A percentile compares a stretch with the other conserved stretches of the same genome.
Evolutionary conservation across 1,284 basidiomycete genomes (phyloP).

Genomic region (Cystobasidiaceae sp.): DNA sequence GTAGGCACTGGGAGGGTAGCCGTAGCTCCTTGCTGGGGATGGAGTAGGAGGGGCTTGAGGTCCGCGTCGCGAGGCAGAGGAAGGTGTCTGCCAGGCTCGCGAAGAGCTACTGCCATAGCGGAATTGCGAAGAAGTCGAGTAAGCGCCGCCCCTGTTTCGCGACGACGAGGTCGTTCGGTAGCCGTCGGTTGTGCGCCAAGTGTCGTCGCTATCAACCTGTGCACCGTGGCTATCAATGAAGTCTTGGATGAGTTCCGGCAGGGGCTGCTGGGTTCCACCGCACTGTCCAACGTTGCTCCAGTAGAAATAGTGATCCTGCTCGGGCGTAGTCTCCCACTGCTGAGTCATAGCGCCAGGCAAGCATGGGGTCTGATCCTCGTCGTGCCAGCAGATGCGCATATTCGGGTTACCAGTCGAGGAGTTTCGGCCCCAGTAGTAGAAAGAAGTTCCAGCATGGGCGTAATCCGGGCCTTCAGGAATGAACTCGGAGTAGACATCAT

Average conservation of each 20-base stretch:
- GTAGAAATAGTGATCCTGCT: conserved; percentile 27
- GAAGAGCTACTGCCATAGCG: background rate
- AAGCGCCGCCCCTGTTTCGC: background rate
- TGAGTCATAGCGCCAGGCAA: conserved; percentile 7
- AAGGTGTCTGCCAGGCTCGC: background rate
- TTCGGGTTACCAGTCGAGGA: conserved; percentile 23
- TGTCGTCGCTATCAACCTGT: conserved; percentile 10
- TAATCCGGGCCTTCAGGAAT: conserved; percentile 29
- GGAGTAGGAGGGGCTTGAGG: background rate
- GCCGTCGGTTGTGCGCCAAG: background rate
- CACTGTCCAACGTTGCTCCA: conserved; percentile 28
- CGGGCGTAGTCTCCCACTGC: conserved; percentile 2
- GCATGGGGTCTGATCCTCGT: conserved; percentile 17
- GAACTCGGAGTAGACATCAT: conserved; percentile 29
- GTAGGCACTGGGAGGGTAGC: conserved; percentile 6
- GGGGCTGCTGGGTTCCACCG: conserved; percentile 6
- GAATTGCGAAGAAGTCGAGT: background rate
- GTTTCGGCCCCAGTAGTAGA: conserved; percentile 31
- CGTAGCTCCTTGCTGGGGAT: background rate
- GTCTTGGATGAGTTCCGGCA: conserved; percentile 4
- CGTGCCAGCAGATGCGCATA: conserved; percentile 32
- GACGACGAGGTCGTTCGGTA: background rate
- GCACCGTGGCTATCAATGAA: conserved; percentile 23
- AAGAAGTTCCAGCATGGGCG: conserved; percentile 26
- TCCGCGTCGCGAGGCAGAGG: background rate